Evolutionary conservation across 139 green algal genomes (phyloP).

Genomic region (Yamagishiella unicocca): DNA sequence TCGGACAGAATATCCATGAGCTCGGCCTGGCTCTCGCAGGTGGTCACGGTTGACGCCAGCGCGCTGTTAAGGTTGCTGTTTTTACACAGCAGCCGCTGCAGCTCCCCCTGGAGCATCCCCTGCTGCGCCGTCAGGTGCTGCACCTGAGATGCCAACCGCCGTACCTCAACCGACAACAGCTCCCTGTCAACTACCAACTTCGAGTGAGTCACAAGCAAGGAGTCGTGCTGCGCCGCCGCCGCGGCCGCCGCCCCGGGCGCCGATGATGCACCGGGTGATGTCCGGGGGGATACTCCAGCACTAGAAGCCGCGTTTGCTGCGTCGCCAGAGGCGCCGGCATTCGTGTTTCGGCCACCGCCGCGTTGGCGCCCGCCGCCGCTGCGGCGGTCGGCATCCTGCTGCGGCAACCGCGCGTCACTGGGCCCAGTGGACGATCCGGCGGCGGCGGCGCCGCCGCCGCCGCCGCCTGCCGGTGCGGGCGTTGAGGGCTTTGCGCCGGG

Average conservation of each 20-base stretch:
- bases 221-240: not conserved
- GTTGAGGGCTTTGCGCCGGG: too few relatives aligned
- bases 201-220: not conserved
- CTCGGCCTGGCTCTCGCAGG: slow-evolving; percentile 32
- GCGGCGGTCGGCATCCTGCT: not conserved
- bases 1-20: slow-evolving; percentile 32
- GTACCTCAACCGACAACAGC: slow-evolving; percentile 31
- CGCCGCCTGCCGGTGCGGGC: not conserved
- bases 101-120: slow-evolving; percentile 34
- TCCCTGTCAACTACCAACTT: slow-evolving; percentile 16
- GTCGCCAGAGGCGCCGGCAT: too few relatives aligned
- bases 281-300: not conserved
- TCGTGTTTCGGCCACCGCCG: not conserved
- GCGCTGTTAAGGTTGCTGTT: slow-evolving; percentile 17
- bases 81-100: slow-evolving; percentile 34
- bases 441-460: not conserved
- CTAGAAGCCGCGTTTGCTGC: too few relatives aligned
- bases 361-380: not conserved
- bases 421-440: too few relatives aligned
- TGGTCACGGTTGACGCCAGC: slow-evolving; percentile 2
- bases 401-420: too few relatives aligned
- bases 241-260: not conserved
- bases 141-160: slow-evolving; percentile 29
- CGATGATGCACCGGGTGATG: not conserved
- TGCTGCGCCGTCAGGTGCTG: slow-evolving; percentile 39